A percentile compares a stretch with the other conserved stretches of the same genome.
These are phyloP conservation scores for Hemileia vastatrix DNA, from an alignment of 1,284 basidiomycete species.

Conservation along the genomic window DNA sequence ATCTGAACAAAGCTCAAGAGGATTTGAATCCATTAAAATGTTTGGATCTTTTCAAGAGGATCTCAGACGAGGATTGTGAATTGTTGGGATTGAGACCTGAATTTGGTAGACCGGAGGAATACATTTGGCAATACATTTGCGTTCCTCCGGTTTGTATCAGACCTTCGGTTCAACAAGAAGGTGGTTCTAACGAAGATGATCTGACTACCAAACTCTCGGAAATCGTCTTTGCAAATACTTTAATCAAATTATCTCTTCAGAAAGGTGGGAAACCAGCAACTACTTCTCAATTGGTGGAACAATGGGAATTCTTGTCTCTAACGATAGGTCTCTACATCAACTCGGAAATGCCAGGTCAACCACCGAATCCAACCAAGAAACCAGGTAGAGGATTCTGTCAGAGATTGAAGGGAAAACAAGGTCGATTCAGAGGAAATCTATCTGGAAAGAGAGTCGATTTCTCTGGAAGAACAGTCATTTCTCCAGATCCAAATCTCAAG, in stretches of 20 bases:
- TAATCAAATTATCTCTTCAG: slow-evolving; percentile 78
- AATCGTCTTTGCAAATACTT: slow-evolving; percentile 86
- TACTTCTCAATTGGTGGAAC: slow-evolving; percentile 82
- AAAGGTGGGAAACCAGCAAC: slow-evolving; percentile 71
- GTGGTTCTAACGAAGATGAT: slow-evolving; percentile 90
- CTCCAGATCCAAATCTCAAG: slow-evolving; percentile 91
- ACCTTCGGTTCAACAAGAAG: slow-evolving; percentile 92
- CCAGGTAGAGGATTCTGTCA: slow-evolving; percentile 96
- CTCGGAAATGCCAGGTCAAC: slow-evolving; percentile 87
- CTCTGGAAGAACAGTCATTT: slow-evolving; percentile 95
- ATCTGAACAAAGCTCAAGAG: slow-evolving; percentile 81
- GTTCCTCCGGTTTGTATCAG: slow-evolving; percentile 98
- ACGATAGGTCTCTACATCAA: slow-evolving; percentile 97
- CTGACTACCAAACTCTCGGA: slow-evolving; percentile 94
- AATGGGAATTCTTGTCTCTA: slow-evolving; percentile 95
- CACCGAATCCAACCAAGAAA: slow-evolving; percentile 63
- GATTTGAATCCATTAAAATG: slow-evolving; percentile 92
- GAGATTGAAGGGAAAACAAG: slow-evolving; percentile 95
- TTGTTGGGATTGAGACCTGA: slow-evolving; percentile 80
- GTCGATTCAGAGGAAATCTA: slow-evolving; percentile 94
- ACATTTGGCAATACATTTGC: slow-evolving; percentile 97
- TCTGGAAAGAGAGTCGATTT: slow-evolving; percentile 99
- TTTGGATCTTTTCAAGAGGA: slow-evolving; percentile 80
- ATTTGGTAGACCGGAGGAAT: slow-evolving; percentile 87
- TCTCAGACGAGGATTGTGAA: slow-evolving; percentile 95